phyloP scores from a whole-genome alignment of 805 yeast species.

The Pichia paraexigua region DNA sequence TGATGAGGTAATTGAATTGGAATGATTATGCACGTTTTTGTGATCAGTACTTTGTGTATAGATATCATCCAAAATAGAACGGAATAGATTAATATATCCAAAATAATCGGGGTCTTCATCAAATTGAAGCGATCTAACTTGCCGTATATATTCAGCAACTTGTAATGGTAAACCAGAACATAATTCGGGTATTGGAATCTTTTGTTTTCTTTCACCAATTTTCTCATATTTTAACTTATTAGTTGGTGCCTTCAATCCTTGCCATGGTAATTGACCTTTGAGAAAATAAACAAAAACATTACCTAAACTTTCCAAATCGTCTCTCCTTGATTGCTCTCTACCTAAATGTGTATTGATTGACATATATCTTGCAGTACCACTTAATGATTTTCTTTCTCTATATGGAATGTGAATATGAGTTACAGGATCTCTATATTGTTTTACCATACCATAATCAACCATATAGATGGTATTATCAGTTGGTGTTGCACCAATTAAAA shows the following conservation, averaged over 20 bases:
- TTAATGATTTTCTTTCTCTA: constrained; percentile 68
- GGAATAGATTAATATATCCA: constrained; percentile 53
- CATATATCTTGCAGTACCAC: constrained; percentile 86
- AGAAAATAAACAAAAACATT: constrained; percentile 76
- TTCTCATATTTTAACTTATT: constrained; percentile 77
- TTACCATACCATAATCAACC: constrained; percentile 85
- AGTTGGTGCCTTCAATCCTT: constrained; percentile 83
- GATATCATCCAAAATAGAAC: constrained; percentile 47
- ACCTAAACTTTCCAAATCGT: constrained; percentile 73
- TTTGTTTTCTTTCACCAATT: constrained; percentile 73
- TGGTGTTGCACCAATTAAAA: constrained; percentile 59
- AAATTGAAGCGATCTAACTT: constrained; percentile 61
- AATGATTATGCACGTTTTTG: neutral
- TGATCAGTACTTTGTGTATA: constrained; percentile 22
- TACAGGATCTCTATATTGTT: constrained; percentile 73
- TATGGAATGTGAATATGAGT: constrained; percentile 78
- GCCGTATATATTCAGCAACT: constrained; percentile 64
- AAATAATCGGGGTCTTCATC: constrained; percentile 78
- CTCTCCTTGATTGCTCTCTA: constrained; percentile 75
- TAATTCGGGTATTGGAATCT: constrained; percentile 54
- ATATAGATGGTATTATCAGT: constrained; percentile 52
- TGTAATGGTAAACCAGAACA: constrained; percentile 62
- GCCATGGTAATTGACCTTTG: constrained; percentile 82
- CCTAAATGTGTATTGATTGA: constrained; percentile 84
- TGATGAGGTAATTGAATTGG: neutral